Base-by-base conservation (phyloP, 2,329 filamentous ascomycete genomes). In the Epichloe sp. region DNA sequence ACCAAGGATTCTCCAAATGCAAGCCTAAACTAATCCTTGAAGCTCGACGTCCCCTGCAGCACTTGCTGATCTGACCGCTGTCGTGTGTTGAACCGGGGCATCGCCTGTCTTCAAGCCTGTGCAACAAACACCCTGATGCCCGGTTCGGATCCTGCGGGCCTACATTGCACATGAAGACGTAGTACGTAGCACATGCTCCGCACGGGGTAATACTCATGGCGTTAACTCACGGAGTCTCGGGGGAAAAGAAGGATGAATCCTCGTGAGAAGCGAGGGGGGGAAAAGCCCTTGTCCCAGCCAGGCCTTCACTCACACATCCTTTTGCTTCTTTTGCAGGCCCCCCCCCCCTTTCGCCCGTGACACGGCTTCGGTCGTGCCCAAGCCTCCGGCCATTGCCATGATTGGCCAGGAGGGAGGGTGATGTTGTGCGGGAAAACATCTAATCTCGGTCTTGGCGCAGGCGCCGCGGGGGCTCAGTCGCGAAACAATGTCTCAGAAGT, bases 381-480 rank as follows among this genome's bases (percentile, higher is more conserved):
- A 31, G 23, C 5, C 34, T 3, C 26, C 8, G 23, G 43, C 6
- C 43, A 44, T 44, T 17, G 21, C 14, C 14, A 31, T 34, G 21
- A 12, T 34, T 31, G 31, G 31, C 5, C 14, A 14, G 12, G 15
- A 38, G 36, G 15, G 4, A n/a, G 36, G 14, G 36, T 8, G 14
- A 14, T 8, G 5, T 8, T 8, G 14, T 3, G 7, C 36, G 14
- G 12, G 5, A n/a, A 14, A 38, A 5, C 36, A n/a, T n/a, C 44
- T 51, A 47, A 51, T 51, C 49, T 51, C 19, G 15, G 38, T 42
- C 45, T 48, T 52, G 45, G 40, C 50, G 31, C 44, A 41, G 50
- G 50, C 45, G 50, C 40, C 31, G 38, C 12, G 21, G 19, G 37
- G 44, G 50, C 50, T 48, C 10, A 12, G 44, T 17, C 34, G 15